Base-by-base conservation (phyloP, 495 filamentous ascomycete genomes). In the Penicillium diatomitis region DNA sequence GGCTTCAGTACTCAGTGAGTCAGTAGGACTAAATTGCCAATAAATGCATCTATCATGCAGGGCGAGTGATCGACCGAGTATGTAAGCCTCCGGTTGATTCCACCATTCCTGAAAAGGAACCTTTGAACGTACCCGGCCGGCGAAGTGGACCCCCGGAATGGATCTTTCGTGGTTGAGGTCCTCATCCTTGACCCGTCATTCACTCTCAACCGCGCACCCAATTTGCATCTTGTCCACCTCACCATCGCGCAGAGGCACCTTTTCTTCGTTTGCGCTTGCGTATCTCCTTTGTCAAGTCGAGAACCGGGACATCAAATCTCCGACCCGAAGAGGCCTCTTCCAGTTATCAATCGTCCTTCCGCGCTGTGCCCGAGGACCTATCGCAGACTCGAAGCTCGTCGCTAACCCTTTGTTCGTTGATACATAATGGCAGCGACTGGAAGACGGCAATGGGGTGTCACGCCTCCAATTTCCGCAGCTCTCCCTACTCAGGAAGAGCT, bases 401-500 rank as follows among this genome's bases (percentile, higher is more conserved):
- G 20, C 20, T 2, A 20, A 20, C 20, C 20, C 20, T 20, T 20
- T 20, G 39, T 41, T 44, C 44, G 37, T 54, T 6, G 5, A 86
- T 84, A 67, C 40, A 55, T 52, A 39, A 79, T 79, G 75, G 65
- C 73, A 36, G 58, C 71, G 35, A 64, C 66, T 36, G 61, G 64
- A 28, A 54, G 61, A 48, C 69, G 74, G 43, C 81, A 84, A 54
- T 92, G 79, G 76, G 92, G 92, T 52, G 79, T 91, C 30, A 96
- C 91, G 20, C 81, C 83, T 48, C 85, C 92, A 12, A 88, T 98
- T 38, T 92, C 90, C 5, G 76, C 71, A 10, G 75, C 71, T 0
- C 71, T 87, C 11, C 94, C 94, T 9, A 90, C 86, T 9, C 72
- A 81, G 37, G 68, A 73, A 30, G 90, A 98, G 57, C 76, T 86